Evolutionary conservation across 345 rosid genomes (phyloP).

Genomic region (Citrus sp.): DNA sequence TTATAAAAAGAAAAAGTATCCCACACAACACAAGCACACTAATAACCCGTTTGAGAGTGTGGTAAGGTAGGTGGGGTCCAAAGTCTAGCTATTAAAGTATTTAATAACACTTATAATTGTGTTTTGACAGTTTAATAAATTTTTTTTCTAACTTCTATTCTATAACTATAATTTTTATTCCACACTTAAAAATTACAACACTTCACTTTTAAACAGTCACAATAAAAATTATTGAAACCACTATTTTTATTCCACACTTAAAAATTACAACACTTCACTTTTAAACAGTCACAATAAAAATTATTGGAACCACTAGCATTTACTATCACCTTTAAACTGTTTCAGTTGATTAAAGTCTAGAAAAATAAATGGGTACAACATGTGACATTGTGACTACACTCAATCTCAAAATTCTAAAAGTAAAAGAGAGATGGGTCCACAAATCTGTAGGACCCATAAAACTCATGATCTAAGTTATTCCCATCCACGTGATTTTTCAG

Average conservation of each 20-base stretch:
- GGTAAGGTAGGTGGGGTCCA: too few species aligned
- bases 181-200: too few species aligned
- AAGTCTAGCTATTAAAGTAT: too few species aligned
- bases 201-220: fast-evolving
- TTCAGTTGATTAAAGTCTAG: constrained; percentile 6
- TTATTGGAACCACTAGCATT: too few species aligned
- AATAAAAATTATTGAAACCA: background rate
- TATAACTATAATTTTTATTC: too few species aligned
- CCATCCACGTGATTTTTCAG: constrained; percentile 30
- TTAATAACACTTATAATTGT: fast-evolving
- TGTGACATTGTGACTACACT: background rate
- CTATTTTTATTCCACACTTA: too few species aligned
- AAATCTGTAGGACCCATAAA: background rate
- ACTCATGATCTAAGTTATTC: constrained; percentile 13
- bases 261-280: too few species aligned
- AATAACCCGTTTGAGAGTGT: background rate
- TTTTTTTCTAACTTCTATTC: fast-evolving
- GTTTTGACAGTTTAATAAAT: fast-evolving
- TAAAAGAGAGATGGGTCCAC: background rate
- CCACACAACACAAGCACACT: background rate
- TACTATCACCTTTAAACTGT: background rate
- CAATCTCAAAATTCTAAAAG: background rate
- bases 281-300: too few species aligned
- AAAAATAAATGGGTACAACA: background rate
- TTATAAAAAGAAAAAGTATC: too few species aligned